Evolutionary conservation across 371 early-diverging fungal species (phyloP).

Genomic region (Blakeslea trispora): DNA sequence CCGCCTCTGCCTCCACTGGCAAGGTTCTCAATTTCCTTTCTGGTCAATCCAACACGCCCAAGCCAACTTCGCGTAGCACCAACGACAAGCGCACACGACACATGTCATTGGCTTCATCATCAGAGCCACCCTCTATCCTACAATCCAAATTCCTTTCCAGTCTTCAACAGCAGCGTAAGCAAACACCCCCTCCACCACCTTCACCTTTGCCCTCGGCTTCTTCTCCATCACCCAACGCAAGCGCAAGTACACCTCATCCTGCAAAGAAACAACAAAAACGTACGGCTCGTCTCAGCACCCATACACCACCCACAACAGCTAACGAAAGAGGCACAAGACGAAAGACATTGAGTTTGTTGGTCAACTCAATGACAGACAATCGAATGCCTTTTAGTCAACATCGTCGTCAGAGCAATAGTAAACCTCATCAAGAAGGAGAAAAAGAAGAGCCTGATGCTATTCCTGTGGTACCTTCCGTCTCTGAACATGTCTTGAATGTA

Average conservation of each 20-base stretch:
- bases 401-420: conserved; percentile 12
- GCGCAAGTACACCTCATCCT: conserved; percentile 28
- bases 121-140: conserved; percentile 30
- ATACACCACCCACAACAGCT: conserved; percentile 22
- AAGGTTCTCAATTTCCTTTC: conserved; percentile 37
- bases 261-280: conserved; percentile 13
- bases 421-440: too few relatives aligned
- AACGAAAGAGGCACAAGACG: conserved; percentile 54
- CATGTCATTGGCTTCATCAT: conserved; percentile 21
- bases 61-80: conserved; percentile 15
- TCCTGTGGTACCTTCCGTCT: conserved; percentile 33
- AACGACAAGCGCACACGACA: conserved; percentile 25
- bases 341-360: conserved; percentile 58
- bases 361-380: conserved; percentile 46
- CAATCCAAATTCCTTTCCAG: conserved; percentile 51
- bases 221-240: conserved; percentile 14
- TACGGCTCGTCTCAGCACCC: conserved; percentile 18
- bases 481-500: conserved; percentile 30
- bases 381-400: conserved; percentile 16
- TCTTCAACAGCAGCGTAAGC: conserved; percentile 11
- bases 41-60: conserved; percentile 31
- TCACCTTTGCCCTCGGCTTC: too few relatives aligned
- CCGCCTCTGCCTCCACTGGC: conserved; percentile 24
- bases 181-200: too few relatives aligned
- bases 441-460: conserved; percentile 8